Conservation (phyloP, 2,329 filamentous ascomycete genomes). For the Epichloe bromicola region DNA sequence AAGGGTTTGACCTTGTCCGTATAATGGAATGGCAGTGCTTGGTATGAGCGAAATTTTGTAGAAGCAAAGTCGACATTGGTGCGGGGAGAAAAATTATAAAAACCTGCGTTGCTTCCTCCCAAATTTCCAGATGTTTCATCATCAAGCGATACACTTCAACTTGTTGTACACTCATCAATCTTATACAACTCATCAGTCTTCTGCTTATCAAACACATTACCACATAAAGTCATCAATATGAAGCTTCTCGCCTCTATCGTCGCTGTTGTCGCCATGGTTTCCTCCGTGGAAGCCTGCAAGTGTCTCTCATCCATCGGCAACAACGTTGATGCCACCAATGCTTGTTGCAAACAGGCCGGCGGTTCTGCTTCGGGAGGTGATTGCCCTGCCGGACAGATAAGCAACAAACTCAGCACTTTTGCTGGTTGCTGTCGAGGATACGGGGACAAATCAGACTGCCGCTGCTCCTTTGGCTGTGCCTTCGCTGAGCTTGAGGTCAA, state of each 20-base stretch:
- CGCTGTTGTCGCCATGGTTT: background rate
- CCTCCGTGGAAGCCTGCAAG: conserved; percentile 3
- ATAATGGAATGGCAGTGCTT: too few relatives aligned
- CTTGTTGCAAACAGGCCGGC: conserved; percentile 1
- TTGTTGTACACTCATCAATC: too few relatives aligned
- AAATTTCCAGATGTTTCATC: too few relatives aligned
- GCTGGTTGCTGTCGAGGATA: background rate
- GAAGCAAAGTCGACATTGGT: too few relatives aligned
- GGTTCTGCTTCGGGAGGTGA: background rate
- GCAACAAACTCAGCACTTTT: fast-evolving
- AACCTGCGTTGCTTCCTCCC: too few relatives aligned
- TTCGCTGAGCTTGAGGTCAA: background rate
- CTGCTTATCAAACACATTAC: too few relatives aligned
- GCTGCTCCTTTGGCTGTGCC: conserved; percentile 1
- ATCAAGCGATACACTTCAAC: too few relatives aligned
- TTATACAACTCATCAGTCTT: too few relatives aligned
- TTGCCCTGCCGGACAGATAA: background rate
- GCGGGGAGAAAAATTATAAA: too few relatives aligned
- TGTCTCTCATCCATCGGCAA: background rate
- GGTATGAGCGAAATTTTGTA: too few relatives aligned
- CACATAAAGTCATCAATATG: background rate
- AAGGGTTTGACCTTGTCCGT: too few relatives aligned
- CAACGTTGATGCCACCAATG: background rate
- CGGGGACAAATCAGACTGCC: background rate
- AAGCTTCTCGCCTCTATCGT: background rate